Percentiles rank a stretch among this genome's conserved stretches.
Evolutionary conservation across 129 eudicot species (phyloP).

Genomic region (Lonicera japonica): DNA sequence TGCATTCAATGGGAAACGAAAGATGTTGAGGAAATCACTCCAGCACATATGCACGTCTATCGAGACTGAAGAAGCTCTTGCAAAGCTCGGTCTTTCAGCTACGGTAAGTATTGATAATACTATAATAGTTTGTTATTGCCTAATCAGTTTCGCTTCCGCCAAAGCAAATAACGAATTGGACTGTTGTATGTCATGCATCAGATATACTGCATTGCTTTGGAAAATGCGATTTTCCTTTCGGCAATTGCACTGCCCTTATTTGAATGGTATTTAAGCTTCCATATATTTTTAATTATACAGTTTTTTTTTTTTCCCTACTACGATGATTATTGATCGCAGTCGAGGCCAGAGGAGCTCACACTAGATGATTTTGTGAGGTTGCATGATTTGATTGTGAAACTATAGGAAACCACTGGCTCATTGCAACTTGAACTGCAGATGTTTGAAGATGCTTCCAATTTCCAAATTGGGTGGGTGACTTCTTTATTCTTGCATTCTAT

Average conservation of each 20-base stretch:
- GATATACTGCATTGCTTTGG: too few relatives aligned
- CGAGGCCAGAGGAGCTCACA: constrained; percentile 88
- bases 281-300: neutral
- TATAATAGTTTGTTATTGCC: neutral
- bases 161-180: too few relatives aligned
- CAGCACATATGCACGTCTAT: constrained; percentile 59
- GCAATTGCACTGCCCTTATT: too few relatives aligned
- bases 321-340: constrained; percentile 35
- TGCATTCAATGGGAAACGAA: constrained; percentile 90
- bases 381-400: constrained; percentile 46
- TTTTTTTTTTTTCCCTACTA: neutral
- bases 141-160: neutral
- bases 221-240: too few relatives aligned
- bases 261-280: neutral
- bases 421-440: neutral
- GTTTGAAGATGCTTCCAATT: neutral
- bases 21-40: constrained; percentile 82
- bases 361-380: constrained; percentile 64
- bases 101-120: constrained; percentile 42
- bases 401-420: too few relatives aligned
- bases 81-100: constrained; percentile 38
- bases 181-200: too few relatives aligned
- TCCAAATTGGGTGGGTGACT: neutral
- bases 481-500: too few relatives aligned
- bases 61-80: constrained; percentile 79